Percentiles rank a stretch among this genome's conserved stretches.
Evolutionary conservation across 2,329 filamentous ascomycete genomes (phyloP).

Genomic region (Simplicillium sp.): DNA sequence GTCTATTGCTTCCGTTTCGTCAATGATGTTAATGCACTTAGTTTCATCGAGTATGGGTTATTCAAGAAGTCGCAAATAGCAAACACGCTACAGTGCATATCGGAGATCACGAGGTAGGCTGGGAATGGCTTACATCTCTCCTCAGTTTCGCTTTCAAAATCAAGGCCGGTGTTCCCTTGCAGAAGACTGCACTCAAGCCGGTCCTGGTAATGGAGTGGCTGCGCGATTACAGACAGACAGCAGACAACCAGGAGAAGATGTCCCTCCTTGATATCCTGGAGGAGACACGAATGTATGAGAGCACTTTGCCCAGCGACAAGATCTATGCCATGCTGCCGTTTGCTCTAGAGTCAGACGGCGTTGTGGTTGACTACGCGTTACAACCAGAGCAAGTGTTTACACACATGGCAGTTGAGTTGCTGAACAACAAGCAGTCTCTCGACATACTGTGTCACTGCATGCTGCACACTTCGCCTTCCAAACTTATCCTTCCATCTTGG

Average conservation of each 20-base stretch:
- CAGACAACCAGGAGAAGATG: no score
- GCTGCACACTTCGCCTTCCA: conserved; percentile 2
- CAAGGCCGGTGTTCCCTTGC: background rate
- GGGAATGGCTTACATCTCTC: no score
- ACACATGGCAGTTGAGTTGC: no score
- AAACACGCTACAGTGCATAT: conserved; percentile 1
- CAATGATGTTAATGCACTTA: background rate
- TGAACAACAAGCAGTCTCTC: no score
- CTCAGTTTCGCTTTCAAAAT: background rate
- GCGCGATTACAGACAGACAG: background rate
- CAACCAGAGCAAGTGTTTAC: no score
- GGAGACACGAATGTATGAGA: no score
- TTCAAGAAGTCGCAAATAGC: conserved; percentile 8
- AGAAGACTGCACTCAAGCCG: background rate
- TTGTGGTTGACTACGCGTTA: no score
- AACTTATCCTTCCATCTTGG: conserved; percentile 5
- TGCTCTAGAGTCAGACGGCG: no score
- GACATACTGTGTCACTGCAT: background rate
- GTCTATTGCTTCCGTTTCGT: no score
- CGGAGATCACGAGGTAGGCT: background rate
- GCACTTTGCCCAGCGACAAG: no score
- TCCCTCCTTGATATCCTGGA: no score
- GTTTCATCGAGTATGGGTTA: conserved; percentile 8
- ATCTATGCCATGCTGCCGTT: no score
- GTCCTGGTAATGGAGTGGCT: background rate